A percentile compares a stretch with the other conserved stretches of the same genome.
Evolutionary conservation across 225 moss, liverwort and hornwort species (phyloP).

Genomic region (Sphagnum contortum): DNA sequence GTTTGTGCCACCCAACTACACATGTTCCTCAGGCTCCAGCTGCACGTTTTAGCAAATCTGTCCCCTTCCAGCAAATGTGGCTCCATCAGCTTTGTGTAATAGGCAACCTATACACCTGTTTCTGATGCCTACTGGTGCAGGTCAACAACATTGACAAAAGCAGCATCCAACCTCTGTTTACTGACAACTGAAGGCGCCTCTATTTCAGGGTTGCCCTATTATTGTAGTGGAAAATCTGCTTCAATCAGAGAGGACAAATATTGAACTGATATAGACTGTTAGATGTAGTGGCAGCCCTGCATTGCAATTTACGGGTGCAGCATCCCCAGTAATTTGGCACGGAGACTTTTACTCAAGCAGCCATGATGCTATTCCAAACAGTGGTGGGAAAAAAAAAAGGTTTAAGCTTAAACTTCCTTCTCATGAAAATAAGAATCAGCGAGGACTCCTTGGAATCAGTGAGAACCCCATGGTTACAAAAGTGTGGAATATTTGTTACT

Average conservation of each 20-base stretch:
- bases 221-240: conserved; percentile 11
- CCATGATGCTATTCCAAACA: too few species aligned
- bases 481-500: conserved; percentile 7
- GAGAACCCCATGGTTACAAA: conserved; percentile 8
- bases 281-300: conserved; percentile 7
- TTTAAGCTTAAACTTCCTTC: too few species aligned
- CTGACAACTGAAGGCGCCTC: conserved; percentile 52
- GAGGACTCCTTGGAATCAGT: conserved; percentile 6
- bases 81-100: conserved; percentile 23
- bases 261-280: conserved; percentile 6
- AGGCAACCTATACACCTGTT: conserved; percentile 34
- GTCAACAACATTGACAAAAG: conserved; percentile 1
- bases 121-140: too few species aligned
- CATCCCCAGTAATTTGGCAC: not conserved
- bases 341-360: not conserved
- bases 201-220: conserved; percentile 71
- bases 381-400: too few species aligned
- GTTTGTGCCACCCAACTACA: not conserved
- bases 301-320: conserved; percentile 5
- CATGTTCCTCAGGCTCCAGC: conserved; percentile 7
- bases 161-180: conserved; percentile 16
- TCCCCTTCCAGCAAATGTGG: conserved; percentile 14
- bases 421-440: conserved; percentile 32
- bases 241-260: conserved; percentile 10
- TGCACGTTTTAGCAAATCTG: conserved; percentile 8